Evolutionary conservation across 2,329 filamentous ascomycete species (phyloP).

Genomic region (Aureobasidium sp.): DNA sequence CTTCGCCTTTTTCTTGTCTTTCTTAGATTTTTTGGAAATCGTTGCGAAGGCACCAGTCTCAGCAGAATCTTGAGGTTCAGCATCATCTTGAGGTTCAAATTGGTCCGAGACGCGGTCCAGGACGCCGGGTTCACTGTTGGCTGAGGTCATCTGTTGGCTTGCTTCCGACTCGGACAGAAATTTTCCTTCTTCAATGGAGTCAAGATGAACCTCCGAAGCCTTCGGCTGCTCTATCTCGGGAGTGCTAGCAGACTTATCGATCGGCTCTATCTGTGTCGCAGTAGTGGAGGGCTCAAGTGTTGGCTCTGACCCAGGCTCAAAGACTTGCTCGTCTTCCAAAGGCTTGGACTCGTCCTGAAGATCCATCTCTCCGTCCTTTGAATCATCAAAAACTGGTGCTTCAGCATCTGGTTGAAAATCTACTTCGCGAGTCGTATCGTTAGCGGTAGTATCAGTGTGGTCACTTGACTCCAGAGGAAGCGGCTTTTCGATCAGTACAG

Average conservation of each 20-base stretch:
- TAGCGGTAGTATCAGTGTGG: not conserved
- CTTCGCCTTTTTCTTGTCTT: slow-evolving; percentile 19
- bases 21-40: slow-evolving; percentile 14
- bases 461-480: not conserved
- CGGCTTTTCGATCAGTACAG: not conserved
- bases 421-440: not conserved
- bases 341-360: not conserved
- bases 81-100: not conserved
- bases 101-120: not conserved
- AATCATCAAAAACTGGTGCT: not conserved
- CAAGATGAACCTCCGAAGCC: no score
- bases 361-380: no score
- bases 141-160: not conserved
- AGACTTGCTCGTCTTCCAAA: not conserved
- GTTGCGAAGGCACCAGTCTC: not conserved
- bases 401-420: not conserved
- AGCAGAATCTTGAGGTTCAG: not conserved
- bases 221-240: not conserved
- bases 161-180: not conserved
- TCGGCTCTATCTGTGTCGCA: not conserved
- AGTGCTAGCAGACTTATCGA: not conserved
- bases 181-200: not conserved
- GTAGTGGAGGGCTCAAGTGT: not conserved
- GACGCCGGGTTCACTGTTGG: not conserved
- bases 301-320: not conserved